These are phyloP conservation scores for Capsella bursapastoris DNA, from an alignment of 345 rosid genomes.

Conservation along the genomic window DNA sequence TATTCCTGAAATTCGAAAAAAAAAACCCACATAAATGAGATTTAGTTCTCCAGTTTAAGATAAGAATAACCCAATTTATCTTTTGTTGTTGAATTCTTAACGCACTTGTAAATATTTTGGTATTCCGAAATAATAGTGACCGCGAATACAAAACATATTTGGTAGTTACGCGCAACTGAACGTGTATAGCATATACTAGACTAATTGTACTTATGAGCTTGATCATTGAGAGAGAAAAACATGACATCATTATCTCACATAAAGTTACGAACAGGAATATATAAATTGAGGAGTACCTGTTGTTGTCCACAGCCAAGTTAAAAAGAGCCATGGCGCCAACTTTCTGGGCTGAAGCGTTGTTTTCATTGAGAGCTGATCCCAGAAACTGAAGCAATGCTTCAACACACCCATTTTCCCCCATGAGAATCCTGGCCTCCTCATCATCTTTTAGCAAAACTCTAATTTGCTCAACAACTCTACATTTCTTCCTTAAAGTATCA, in stretches of 20 bases:
- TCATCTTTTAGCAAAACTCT: conserved; percentile 80
- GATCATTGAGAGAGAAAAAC: background rate
- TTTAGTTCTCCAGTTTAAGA: conserved; percentile 3
- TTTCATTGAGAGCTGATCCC: conserved; percentile 56
- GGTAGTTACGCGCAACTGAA: background rate
- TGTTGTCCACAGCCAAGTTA: conserved; percentile 88
- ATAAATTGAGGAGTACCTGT: conserved; percentile 60
- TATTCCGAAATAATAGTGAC: background rate
- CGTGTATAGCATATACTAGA: conserved; percentile 1
- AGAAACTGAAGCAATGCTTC: conserved; percentile 76
- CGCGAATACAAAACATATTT: background rate
- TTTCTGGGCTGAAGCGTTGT: conserved; percentile 62
- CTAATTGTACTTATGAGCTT: background rate
- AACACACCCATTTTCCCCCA: conserved; percentile 91
- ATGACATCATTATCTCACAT: background rate
- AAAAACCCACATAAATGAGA: conserved; percentile 12
- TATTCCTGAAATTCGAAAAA: conserved; percentile 61
- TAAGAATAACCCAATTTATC: background rate
- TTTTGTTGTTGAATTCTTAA: background rate
- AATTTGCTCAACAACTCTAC: conserved; percentile 70
- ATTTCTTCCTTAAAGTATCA: conserved; percentile 56
- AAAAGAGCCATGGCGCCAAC: conserved; percentile 96
- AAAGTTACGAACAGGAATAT: background rate
- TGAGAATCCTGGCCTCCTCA: conserved; percentile 81
- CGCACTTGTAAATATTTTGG: too few relatives aligned